Evolutionary conservation across 495 filamentous ascomycete genomes (phyloP).

Genomic region (Aspergillus affinis): DNA sequence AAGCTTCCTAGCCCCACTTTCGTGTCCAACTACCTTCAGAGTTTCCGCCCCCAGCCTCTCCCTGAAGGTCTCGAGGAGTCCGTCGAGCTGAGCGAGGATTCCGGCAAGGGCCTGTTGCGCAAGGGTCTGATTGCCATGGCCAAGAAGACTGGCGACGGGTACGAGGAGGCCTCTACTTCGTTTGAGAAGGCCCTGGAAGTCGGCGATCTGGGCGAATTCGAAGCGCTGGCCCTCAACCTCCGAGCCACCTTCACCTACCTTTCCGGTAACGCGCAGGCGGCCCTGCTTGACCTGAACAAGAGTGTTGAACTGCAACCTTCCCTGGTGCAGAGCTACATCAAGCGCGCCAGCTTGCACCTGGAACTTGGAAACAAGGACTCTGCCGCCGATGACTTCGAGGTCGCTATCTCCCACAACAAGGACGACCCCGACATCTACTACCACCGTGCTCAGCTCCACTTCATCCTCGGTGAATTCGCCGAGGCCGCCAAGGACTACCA

Average conservation of each 20-base stretch:
- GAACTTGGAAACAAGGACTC: constrained; percentile 88
- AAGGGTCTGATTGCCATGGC: constrained; percentile 77
- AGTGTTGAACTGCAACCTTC: constrained; percentile 85
- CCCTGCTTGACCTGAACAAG: constrained; percentile 81
- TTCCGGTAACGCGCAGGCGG: constrained; percentile 78
- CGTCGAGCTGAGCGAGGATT: constrained; percentile 70
- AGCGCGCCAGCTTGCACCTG: constrained; percentile 95
- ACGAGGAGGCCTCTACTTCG: constrained; percentile 77
- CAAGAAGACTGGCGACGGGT: constrained; percentile 83
- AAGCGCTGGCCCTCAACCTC: constrained; percentile 92
- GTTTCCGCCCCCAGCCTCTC: constrained; percentile 79
- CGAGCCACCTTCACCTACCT: constrained; percentile 94
- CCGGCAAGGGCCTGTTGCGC: constrained; percentile 80
- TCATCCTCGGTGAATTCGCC: constrained; percentile 90
- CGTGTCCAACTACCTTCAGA: constrained; percentile 97
- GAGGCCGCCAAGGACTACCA: constrained; percentile 98
- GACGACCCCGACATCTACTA: constrained; percentile 98
- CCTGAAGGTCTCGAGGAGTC: constrained; percentile 81
- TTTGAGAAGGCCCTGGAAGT: constrained; percentile 88
- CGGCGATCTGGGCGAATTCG: constrained; percentile 72
- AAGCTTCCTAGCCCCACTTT: constrained; percentile 93
- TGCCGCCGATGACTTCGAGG: constrained; percentile 83
- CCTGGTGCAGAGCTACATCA: constrained; percentile 96
- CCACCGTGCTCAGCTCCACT: constrained; percentile 97
- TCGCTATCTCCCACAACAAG: constrained; percentile 79